A percentile compares a stretch with the other conserved stretches of the same genome.
These are phyloP conservation scores for Sarcomyxa edulis DNA, from an alignment of 768 basidiomycete genomes.

Conservation along the genomic window DNA sequence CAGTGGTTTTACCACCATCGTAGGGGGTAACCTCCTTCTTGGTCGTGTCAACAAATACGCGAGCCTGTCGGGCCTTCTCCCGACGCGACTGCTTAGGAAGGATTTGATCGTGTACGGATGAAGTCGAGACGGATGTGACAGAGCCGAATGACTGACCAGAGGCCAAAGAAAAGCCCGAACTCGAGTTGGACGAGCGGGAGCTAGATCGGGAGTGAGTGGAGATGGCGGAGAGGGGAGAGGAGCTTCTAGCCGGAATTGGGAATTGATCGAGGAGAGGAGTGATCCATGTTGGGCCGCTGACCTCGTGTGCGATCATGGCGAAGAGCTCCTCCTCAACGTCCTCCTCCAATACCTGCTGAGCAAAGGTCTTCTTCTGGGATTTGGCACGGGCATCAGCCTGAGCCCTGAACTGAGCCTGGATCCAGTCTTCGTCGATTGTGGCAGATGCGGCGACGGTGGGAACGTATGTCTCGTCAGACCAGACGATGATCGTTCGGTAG, in stretches of 20 bases:
- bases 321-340: slow-evolving; percentile 72
- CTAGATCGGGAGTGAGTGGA: slow-evolving; percentile 66
- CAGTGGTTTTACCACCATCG: slow-evolving; percentile 84
- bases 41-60: slow-evolving; percentile 67
- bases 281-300: slow-evolving; percentile 63
- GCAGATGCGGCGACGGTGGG: slow-evolving; percentile 10
- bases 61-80: slow-evolving; percentile 62
- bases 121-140: slow-evolving; percentile 35
- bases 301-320: slow-evolving; percentile 67
- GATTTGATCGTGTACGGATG: slow-evolving; percentile 20
- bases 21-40: slow-evolving; percentile 82
- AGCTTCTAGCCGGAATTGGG: slow-evolving; percentile 43
- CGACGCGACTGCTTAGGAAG: slow-evolving; percentile 53
- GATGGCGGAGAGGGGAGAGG: slow-evolving; percentile 52
- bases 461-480: slow-evolving; percentile 53
- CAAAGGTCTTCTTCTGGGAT: slow-evolving; percentile 50
- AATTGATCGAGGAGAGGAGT: slow-evolving; percentile 62
- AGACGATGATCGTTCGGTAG: slow-evolving; percentile 53
- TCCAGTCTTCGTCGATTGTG: background rate
- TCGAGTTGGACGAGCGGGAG: slow-evolving; percentile 71
- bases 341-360: slow-evolving; percentile 69
- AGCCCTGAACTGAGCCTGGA: background rate
- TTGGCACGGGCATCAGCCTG: slow-evolving; percentile 6
- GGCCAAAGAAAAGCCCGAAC: slow-evolving; percentile 52
- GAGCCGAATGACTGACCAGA: slow-evolving; percentile 40